Conservation (phyloP, 2,329 filamentous ascomycete genomes). For the Xylariaceae sp. region DNA sequence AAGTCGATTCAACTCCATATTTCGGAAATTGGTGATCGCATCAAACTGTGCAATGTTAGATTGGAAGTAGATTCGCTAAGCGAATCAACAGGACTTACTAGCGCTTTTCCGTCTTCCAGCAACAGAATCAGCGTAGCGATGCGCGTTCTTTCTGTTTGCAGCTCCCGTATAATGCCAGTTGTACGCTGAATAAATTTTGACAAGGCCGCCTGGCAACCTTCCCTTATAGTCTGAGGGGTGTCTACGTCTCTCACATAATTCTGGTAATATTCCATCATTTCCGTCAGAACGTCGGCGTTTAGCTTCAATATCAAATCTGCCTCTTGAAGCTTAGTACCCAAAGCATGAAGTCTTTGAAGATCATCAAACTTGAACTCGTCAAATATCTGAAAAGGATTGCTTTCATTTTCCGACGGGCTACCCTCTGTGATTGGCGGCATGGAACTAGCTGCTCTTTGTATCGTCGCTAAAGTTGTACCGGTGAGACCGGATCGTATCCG, state of each 20-base stretch:
- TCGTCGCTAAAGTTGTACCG: too few relatives aligned
- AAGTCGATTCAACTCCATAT: conserved; percentile 8
- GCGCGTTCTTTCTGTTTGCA: background rate
- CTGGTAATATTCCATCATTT: conserved; percentile 3
- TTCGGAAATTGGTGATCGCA: conserved; percentile 4
- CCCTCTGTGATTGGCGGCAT: too few relatives aligned
- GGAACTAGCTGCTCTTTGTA: too few relatives aligned
- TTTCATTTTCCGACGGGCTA: too few relatives aligned
- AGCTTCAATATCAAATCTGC: conserved; percentile 17
- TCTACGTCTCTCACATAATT: background rate
- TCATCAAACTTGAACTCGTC: conserved; percentile 17
- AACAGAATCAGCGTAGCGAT: conserved; percentile 5
- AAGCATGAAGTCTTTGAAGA: conserved; percentile 6
- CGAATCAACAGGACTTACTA: background rate
- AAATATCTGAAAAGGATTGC: background rate
- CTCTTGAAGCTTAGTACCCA: conserved; percentile 9
- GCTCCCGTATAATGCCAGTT: background rate
- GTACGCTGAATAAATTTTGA: background rate
- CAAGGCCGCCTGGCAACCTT: background rate
- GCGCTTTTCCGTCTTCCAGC: conserved; percentile 10
- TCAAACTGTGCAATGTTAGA: conserved; percentile 7
- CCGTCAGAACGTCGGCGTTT: background rate
- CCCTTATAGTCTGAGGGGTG: background rate
- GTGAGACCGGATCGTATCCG: background rate
- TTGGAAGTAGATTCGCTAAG: too few relatives aligned